These are phyloP conservation scores for Amanita polypyramis DNA, from an alignment of 768 basidiomycete species.

Conservation along the genomic window DNA sequence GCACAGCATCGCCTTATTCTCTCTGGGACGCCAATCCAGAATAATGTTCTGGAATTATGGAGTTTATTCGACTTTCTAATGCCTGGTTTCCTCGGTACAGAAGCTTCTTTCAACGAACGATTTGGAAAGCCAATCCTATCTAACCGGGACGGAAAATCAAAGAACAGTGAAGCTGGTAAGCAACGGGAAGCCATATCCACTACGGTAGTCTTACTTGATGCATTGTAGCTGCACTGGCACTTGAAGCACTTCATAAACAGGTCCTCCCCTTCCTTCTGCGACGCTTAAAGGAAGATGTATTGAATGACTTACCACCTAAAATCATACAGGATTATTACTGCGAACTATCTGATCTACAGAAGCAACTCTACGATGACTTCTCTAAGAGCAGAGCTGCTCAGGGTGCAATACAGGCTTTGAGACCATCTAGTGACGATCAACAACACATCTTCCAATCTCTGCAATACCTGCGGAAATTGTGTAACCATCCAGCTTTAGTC, in stretches of 20 bases:
- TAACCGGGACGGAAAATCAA: constrained; percentile 90
- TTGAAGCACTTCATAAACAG: constrained; percentile 97
- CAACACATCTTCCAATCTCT: constrained; percentile 95
- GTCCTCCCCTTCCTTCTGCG: constrained; percentile 96
- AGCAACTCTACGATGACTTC: constrained; percentile 90
- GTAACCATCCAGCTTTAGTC: constrained; percentile 93
- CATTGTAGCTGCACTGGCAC: constrained; percentile 71
- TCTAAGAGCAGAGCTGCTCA: constrained; percentile 71
- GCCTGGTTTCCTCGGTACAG: constrained; percentile 98
- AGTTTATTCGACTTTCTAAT: constrained; percentile 98
- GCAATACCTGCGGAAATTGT: constrained; percentile 94
- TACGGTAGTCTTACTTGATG: background rate
- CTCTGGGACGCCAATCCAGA: constrained; percentile 97
- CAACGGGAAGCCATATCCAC: constrained; percentile 8
- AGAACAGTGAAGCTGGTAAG: constrained; percentile 89
- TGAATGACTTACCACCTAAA: constrained; percentile 93
- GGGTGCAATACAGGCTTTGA: constrained; percentile 42
- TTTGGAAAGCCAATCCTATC: constrained; percentile 95
- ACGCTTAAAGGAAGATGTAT: constrained; percentile 93
- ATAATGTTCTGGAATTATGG: constrained; percentile 97
- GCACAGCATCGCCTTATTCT: constrained; percentile 92
- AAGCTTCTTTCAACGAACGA: constrained; percentile 86
- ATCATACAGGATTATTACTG: constrained; percentile 99
- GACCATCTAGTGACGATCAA: constrained; percentile 30
- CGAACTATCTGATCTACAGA: constrained; percentile 92